Percentiles rank a stretch among this genome's conserved stretches.
These are phyloP conservation scores for Podospora pseudopauciseta DNA, from an alignment of 495 filamentous ascomycete species.

Conservation along the genomic window DNA sequence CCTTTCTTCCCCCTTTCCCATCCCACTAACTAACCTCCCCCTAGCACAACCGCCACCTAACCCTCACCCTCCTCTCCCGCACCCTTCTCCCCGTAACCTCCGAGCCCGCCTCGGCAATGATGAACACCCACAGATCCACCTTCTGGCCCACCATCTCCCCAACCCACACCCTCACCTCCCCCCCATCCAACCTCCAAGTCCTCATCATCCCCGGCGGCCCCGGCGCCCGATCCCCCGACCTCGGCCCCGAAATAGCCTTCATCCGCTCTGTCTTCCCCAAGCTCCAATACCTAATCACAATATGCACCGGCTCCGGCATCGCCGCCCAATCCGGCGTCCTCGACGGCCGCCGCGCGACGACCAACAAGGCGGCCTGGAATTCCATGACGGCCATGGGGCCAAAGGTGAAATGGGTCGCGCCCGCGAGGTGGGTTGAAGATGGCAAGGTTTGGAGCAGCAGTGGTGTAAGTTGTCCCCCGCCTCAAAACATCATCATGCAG, in stretches of 20 bases:
- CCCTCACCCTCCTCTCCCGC: conserved; percentile 42
- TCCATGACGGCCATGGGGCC: conserved; percentile 19
- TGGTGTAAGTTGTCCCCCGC: conserved; percentile 14
- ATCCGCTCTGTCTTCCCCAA: conserved; percentile 35
- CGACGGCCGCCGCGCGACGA: conserved; percentile 49
- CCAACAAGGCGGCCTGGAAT: conserved; percentile 57
- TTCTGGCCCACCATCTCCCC: conserved; percentile 43
- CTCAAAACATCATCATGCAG: too few relatives aligned
- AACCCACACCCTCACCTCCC: conserved; percentile 49
- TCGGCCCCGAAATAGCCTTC: conserved; percentile 37
- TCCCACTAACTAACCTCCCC: too few relatives aligned
- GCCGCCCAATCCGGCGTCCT: conserved; percentile 48
- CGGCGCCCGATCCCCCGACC: conserved; percentile 36
- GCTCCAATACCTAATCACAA: conserved; percentile 48
- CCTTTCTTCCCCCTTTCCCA: too few relatives aligned
- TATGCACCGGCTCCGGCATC: conserved; percentile 51
- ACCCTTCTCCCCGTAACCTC: conserved; percentile 46
- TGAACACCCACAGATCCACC: conserved; percentile 21
- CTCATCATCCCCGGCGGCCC: conserved; percentile 57
- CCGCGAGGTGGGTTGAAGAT: conserved; percentile 29
- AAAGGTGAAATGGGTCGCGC: conserved; percentile 24
- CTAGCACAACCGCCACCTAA: conserved; percentile 23
- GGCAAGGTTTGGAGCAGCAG: conserved; percentile 30
- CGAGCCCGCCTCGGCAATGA: conserved; percentile 13
- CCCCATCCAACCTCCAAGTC: conserved; percentile 28